Evolutionary conservation across 1,284 basidiomycete genomes (phyloP).

Genomic region (Rhodotorula sp.): DNA sequence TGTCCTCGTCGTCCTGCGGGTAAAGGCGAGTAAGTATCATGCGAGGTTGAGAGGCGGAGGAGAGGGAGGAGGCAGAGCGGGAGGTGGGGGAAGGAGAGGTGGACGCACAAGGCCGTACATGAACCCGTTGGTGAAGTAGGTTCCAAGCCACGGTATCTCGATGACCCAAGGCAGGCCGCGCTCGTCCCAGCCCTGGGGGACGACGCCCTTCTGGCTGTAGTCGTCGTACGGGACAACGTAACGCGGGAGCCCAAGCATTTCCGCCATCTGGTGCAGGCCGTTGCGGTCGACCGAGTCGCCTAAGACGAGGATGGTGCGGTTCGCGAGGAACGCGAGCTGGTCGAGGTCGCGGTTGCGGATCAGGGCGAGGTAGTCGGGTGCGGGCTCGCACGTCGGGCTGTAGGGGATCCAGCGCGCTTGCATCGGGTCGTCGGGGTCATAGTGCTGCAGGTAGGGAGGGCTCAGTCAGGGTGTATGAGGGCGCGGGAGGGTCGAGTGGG

Average conservation of each 20-base stretch:
- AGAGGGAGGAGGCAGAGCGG: not conserved
- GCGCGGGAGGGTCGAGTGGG: not conserved
- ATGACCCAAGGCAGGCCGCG: conserved; percentile 40
- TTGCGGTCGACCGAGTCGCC: conserved; percentile 48
- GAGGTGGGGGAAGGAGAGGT: no score
- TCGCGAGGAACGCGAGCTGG: conserved; percentile 40
- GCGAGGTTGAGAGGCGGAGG: not conserved
- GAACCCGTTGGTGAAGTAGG: conserved; percentile 45
- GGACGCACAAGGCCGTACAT: conserved; percentile 44
- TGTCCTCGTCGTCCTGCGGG: conserved; percentile 45
- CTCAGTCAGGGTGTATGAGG: not conserved
- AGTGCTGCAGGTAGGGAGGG: conserved; percentile 14
- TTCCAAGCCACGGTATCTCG: conserved; percentile 41
- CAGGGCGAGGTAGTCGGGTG: conserved; percentile 43
- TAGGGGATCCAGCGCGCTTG: conserved; percentile 43
- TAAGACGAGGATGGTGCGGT: conserved; percentile 45
- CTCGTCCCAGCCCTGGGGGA: conserved; percentile 40
- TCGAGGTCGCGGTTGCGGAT: conserved; percentile 26
- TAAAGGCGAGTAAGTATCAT: no score
- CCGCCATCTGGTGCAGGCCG: conserved; percentile 43
- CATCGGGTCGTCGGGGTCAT: conserved; percentile 25
- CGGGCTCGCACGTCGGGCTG: conserved; percentile 38
- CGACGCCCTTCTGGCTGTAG: conserved; percentile 35
- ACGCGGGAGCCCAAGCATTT: conserved; percentile 38
- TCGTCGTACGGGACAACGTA: conserved; percentile 41